A percentile compares a stretch with the other conserved stretches of the same genome.
Conservation (phyloP, 2,329 filamentous ascomycete species). For the Fusarium sp. region DNA sequence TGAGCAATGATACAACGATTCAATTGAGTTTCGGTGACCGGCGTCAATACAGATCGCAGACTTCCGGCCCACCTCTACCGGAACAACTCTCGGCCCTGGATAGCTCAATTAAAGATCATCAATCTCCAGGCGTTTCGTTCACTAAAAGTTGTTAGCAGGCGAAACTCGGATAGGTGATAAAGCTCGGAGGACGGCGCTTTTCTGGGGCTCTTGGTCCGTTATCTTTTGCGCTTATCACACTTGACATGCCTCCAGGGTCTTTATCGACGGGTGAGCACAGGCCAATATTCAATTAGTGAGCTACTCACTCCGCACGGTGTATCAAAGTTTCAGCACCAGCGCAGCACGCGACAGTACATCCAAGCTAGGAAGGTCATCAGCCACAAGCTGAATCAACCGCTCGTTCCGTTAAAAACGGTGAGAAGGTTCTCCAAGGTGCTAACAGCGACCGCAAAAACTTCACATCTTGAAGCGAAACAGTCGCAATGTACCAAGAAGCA, state of each 20-base stretch:
- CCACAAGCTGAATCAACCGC: conserved; percentile 5
- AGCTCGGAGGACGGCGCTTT: conserved; percentile 13
- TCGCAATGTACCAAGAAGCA: neutral
- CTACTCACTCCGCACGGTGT: conserved; percentile 12
- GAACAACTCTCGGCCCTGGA: conserved; percentile 1
- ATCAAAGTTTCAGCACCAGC: neutral
- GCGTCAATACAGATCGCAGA: neutral
- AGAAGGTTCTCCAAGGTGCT: neutral
- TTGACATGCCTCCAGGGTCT: conserved; percentile 10
- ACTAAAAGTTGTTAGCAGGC: conserved; percentile 44
- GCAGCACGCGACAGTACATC: conserved; percentile 11
- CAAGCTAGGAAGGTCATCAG: neutral
- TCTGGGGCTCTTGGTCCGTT: conserved; percentile 16
- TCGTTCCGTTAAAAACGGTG: neutral
- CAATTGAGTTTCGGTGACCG: neutral
- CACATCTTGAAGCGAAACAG: neutral
- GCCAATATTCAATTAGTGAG: neutral
- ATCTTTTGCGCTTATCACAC: conserved; percentile 16
- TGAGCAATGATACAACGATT: neutral
- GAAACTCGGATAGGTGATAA: conserved; percentile 32
- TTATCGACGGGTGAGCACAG: conserved; percentile 18
- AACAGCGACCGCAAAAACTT: neutral
- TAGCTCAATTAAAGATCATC: neutral
- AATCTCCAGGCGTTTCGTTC: conserved; percentile 25
- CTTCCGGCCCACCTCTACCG: neutral